Evolutionary conservation across 495 filamentous ascomycete genomes (phyloP).

Genomic region (Talaromyces borbonicus): DNA sequence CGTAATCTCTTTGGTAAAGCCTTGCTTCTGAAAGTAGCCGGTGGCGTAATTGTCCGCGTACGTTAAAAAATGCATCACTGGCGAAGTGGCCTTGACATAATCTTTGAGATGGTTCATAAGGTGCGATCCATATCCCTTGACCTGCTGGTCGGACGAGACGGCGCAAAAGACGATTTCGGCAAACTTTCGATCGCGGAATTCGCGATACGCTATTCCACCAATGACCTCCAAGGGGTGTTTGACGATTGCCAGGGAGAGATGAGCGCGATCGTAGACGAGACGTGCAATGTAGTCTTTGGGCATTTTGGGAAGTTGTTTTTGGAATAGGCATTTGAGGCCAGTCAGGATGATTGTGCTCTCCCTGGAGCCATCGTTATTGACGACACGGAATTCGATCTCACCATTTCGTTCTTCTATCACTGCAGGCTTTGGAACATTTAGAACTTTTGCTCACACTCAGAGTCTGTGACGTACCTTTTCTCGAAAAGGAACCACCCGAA

Average conservation of each 20-base stretch:
- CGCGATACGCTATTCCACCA: conserved; percentile 92
- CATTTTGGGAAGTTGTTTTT: conserved; percentile 98
- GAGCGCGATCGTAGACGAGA: conserved; percentile 92
- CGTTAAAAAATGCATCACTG: conserved; percentile 97
- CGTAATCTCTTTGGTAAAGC: conserved; percentile 97
- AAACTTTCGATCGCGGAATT: conserved; percentile 86
- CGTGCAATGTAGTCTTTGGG: conserved; percentile 97
- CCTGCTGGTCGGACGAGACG: conserved; percentile 95
- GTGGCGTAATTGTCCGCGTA: conserved; percentile 99
- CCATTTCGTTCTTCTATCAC: conserved; percentile 90
- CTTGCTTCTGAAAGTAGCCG: conserved; percentile 98
- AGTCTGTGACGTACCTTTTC: conserved; percentile 53
- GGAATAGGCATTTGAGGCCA: conserved; percentile 94
- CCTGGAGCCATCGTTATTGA: conserved; percentile 86
- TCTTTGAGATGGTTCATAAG: conserved; percentile 98
- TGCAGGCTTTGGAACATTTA: conserved; percentile 48
- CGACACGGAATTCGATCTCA: conserved; percentile 94
- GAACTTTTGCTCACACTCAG: neutral
- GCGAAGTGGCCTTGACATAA: conserved; percentile 93
- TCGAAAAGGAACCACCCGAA: conserved; percentile 79
- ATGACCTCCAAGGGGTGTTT: conserved; percentile 94
- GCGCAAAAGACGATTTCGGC: conserved; percentile 99
- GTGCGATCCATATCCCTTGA: conserved; percentile 96
- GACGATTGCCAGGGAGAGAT: conserved; percentile 92
- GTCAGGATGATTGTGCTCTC: conserved; percentile 93